These are phyloP conservation scores for Leptographium flavum DNA, from an alignment of 2,329 filamentous ascomycete species.

Conservation along the genomic window DNA sequence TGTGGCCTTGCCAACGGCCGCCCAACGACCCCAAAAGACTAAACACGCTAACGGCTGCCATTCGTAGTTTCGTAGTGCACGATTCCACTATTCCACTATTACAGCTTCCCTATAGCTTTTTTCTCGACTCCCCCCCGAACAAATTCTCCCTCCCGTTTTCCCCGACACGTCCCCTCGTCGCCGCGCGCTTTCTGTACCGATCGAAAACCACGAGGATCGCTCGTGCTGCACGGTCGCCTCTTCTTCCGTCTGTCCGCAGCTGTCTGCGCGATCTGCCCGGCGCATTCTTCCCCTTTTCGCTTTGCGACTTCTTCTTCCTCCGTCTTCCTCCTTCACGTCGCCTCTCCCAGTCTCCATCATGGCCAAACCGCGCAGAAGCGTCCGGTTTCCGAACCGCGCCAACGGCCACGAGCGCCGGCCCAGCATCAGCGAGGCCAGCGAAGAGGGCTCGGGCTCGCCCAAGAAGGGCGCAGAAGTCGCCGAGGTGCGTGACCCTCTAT, in stretches of 20 bases:
- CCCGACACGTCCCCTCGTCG: slow-evolving; percentile 1
- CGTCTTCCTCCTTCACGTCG: background rate
- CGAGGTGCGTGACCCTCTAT: too few species aligned
- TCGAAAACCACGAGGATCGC: too few species aligned
- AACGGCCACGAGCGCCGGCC: slow-evolving; percentile 45
- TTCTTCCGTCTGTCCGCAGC: too few species aligned
- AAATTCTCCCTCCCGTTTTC: background rate
- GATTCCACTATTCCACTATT: too few species aligned
- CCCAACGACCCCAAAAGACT: too few species aligned
- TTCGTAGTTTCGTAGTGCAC: too few species aligned
- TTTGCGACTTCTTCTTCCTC: background rate
- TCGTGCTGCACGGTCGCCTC: too few species aligned
- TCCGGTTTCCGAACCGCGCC: slow-evolving; percentile 39
- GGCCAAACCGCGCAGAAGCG: slow-evolving; percentile 31
- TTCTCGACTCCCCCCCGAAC: background rate
- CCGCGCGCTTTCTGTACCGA: too few species aligned
- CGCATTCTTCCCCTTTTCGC: too few species aligned
- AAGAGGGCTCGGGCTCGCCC: slow-evolving; percentile 10
- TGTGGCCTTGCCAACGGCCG: too few species aligned
- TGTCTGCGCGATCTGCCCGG: too few species aligned
- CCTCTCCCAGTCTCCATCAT: slow-evolving; percentile 6
- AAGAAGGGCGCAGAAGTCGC: slow-evolving; percentile 18
- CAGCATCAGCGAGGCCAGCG: slow-evolving; percentile 50
- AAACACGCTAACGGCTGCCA: too few species aligned
- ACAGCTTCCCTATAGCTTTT: slow-evolving; percentile 1